phyloP scores from a whole-genome alignment of 2,329 filamentous ascomycete genomes.

The Geosmithia morbida region DNA sequence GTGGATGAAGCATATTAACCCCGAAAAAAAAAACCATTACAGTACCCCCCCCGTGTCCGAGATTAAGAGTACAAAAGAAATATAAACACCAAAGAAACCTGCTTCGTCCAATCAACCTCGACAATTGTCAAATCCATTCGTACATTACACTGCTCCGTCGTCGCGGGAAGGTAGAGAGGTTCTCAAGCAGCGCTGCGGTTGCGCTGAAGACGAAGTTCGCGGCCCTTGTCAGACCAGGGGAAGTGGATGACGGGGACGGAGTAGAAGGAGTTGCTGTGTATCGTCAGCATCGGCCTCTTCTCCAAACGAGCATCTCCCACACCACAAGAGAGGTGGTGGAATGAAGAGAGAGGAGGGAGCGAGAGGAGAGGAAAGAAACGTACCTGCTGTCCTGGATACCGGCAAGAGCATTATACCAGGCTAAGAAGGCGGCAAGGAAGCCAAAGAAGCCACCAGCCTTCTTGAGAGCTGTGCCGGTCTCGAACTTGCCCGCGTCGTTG shows the following conservation, averaged over 20 bases:
- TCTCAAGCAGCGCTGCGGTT: background rate
- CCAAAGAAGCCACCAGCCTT: slow-evolving; percentile 69
- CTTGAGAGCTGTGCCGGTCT: slow-evolving; percentile 34
- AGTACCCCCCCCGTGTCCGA: too few species aligned
- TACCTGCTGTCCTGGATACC: slow-evolving; percentile 63
- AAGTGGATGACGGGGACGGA: slow-evolving; percentile 86
- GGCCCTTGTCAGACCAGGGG: slow-evolving; percentile 77
- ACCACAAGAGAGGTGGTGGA: too few species aligned
- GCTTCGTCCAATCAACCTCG: too few species aligned
- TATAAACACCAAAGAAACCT: too few species aligned
- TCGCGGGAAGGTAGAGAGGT: background rate
- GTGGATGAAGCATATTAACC: too few species aligned
- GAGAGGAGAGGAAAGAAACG: slow-evolving; percentile 11
- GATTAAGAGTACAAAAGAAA: too few species aligned
- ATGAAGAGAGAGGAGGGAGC: too few species aligned
- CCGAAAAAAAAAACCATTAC: too few species aligned
- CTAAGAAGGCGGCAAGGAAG: slow-evolving; percentile 65
- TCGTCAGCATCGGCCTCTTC: background rate
- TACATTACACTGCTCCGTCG: background rate
- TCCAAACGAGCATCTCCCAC: too few species aligned
- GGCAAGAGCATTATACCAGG: slow-evolving; percentile 78
- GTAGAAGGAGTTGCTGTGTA: slow-evolving; percentile 67
- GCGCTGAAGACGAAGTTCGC: slow-evolving; percentile 37
- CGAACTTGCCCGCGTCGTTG: slow-evolving; percentile 31
- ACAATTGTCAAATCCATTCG: background rate